A percentile compares a stretch with the other conserved stretches of the same genome.
Conservation (phyloP, 345 rosid species). For the Cardamine occulta region DNA sequence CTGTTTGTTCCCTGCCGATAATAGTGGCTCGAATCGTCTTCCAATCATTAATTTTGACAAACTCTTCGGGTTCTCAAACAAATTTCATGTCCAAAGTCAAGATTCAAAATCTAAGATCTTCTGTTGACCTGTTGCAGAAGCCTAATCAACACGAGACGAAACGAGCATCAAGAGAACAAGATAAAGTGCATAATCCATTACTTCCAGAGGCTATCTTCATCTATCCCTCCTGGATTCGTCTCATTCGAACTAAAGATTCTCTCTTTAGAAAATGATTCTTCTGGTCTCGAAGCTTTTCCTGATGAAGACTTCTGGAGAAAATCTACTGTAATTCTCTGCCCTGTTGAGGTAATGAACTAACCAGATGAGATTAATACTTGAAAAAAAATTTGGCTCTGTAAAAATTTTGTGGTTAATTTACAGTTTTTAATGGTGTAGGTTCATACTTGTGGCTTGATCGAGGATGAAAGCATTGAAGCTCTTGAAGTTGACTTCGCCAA, state of each 20-base stretch:
- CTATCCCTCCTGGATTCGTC: constrained; percentile 64
- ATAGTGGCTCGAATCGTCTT: constrained; percentile 60
- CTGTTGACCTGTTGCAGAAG: constrained; percentile 51
- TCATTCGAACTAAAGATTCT: constrained; percentile 87
- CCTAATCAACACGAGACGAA: constrained; percentile 48
- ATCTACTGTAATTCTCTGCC: constrained; percentile 61
- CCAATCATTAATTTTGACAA: constrained; percentile 76
- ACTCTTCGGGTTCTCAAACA: constrained; percentile 53
- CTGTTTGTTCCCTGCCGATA: constrained; percentile 65
- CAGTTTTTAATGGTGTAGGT: constrained; percentile 47
- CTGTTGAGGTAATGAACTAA: constrained; percentile 58
- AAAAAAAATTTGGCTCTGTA: neutral
- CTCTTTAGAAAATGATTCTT: constrained; percentile 43
- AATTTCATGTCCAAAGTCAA: too few relatives aligned
- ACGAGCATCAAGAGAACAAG: constrained; percentile 62
- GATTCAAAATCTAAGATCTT: neutral
- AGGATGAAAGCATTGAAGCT: constrained; percentile 63
- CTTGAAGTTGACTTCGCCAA: constrained; percentile 92
- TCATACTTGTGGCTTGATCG: constrained; percentile 61
- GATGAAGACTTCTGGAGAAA: constrained; percentile 61
- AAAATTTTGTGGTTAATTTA: neutral
- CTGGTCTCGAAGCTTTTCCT: constrained; percentile 49
- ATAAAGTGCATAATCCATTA: constrained; percentile 72
- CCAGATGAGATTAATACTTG: neutral
- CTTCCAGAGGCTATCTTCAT: constrained; percentile 68